These are phyloP conservation scores for Lactifluus hygrophoroides DNA, from an alignment of 768 basidiomycete species.

Conservation along the genomic window DNA sequence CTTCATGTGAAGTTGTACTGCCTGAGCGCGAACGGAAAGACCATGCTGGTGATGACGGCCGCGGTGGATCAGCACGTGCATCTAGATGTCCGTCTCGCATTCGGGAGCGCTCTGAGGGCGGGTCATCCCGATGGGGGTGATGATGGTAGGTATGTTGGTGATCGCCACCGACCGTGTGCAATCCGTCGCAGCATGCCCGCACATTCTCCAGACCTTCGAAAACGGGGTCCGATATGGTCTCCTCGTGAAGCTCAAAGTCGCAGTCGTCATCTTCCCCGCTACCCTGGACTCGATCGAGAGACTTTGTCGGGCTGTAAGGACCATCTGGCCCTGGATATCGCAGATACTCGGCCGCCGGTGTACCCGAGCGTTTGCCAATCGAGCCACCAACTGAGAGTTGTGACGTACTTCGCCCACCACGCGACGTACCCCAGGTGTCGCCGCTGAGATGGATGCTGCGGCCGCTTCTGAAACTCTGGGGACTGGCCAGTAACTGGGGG, in stretches of 20 bases:
- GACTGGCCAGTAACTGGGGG: constrained; percentile 44
- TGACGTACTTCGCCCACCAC: constrained; percentile 69
- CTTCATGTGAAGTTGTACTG: constrained; percentile 65
- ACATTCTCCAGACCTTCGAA: constrained; percentile 96
- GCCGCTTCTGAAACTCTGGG: constrained; percentile 65
- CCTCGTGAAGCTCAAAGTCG: constrained; percentile 80
- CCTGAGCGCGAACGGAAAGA: constrained; percentile 76
- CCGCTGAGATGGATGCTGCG: constrained; percentile 48
- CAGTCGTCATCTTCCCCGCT: constrained; percentile 43
- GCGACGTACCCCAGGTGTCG: constrained; percentile 64
- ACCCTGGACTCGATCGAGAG: constrained; percentile 32
- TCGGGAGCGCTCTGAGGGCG: constrained; percentile 28
- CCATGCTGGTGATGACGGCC: constrained; percentile 77
- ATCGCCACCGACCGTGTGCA: constrained; percentile 71
- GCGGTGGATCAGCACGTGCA: constrained; percentile 37
- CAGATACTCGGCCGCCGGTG: constrained; percentile 86
- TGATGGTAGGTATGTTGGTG: constrained; percentile 48
- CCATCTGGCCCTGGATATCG: constrained; percentile 70
- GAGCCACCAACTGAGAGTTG: constrained; percentile 69
- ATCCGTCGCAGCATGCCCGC: constrained; percentile 81
- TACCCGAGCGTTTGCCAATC: constrained; percentile 78
- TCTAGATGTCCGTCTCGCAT: constrained; percentile 46
- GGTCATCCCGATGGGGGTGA: constrained; percentile 27
- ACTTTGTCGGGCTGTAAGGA: constrained; percentile 67
- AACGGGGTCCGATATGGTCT: constrained; percentile 60